Percentiles rank a stretch among this genome's conserved stretches.
Conservation (phyloP, 2,329 filamentous ascomycete species). For the Alternaria ethzedia region DNA sequence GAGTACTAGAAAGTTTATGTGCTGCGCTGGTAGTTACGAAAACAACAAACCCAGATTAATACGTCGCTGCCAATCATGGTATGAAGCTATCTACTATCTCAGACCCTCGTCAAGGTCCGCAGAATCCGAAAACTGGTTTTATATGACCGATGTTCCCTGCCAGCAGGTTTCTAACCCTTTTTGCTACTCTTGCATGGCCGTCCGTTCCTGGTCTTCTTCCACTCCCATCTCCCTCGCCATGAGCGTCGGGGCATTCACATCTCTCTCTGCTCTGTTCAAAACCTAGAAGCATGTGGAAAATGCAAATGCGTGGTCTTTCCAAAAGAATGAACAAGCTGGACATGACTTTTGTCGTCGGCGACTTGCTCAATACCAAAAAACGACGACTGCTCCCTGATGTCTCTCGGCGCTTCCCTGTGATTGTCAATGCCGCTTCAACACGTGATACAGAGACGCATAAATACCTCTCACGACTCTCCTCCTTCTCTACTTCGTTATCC, state of each 20-base stretch:
- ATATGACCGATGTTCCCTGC: no score
- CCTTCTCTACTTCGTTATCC: background rate
- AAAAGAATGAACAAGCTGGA: background rate
- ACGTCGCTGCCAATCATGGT: no score
- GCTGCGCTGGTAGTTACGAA: no score
- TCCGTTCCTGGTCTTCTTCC: background rate
- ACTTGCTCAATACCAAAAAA: background rate
- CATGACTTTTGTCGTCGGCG: background rate
- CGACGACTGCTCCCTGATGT: no score
- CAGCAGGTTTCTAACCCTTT: rapidly evolving
- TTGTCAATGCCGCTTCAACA: no score
- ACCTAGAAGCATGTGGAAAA: background rate
- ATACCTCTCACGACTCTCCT: background rate
- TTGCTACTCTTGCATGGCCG: background rate
- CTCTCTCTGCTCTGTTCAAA: rapidly evolving
- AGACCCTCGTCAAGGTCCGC: no score
- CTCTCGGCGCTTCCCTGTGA: no score
- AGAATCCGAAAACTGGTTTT: no score
- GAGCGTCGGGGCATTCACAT: background rate
- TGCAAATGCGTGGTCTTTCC: background rate
- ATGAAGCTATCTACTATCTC: background rate
- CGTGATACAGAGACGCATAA: no score
- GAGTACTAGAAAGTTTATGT: no score
- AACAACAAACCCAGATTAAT: no score
- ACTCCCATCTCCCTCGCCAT: background rate